Base-by-base conservation (phyloP, 495 filamentous ascomycete species). In the Penicillium pancosmium region DNA sequence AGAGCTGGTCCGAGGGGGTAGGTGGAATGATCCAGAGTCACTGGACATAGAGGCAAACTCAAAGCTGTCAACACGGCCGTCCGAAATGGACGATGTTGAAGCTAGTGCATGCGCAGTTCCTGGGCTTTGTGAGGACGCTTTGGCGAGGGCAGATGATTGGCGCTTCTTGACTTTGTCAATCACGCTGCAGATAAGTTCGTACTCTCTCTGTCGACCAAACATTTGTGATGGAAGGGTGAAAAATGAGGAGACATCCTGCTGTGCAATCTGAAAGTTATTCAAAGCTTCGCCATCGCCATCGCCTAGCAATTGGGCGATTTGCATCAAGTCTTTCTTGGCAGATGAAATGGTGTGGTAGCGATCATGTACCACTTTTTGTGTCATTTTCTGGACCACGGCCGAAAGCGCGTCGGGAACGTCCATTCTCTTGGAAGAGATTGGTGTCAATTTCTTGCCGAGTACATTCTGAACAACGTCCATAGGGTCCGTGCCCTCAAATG, bases 381-480 rank as follows among this genome's bases (percentile, higher is more conserved):
- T 94, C 87, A 94, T 96, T 68, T 91, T 93, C 61, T 92, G 88
- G 43, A 97, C 89, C 8, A 97, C 88, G 3, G 81, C 79, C 4
- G 88, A 89, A 21, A 97, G 78, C 23, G 85, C 87, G 55, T 93
- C 90, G 0, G 92, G 92, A 2, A 95, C 73, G 62, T 96, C 91
- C 65, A 89, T 80, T 27, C 92, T 82, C 54, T 90, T 85, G 36
- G 80, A 80, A 1, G 90, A 89, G 11, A 93, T 84, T 35, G 83
- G 85, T 1, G 89, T 86, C 59, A 96, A 82, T 65, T 89, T 86
- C 50, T 86, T 85, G 43, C 84, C 85, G 0, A 97, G 79, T 2
- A 97, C 91, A 63, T 86, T 91, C 65, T 96, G 92, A 47, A 97
- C 89, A 33, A 96, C 88, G 65, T 96, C 91, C 57, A 96, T 83